These are phyloP conservation scores for Erythrobasidium hasegawianum DNA, from an alignment of 1,284 basidiomycete genomes.

Conservation along the genomic window DNA sequence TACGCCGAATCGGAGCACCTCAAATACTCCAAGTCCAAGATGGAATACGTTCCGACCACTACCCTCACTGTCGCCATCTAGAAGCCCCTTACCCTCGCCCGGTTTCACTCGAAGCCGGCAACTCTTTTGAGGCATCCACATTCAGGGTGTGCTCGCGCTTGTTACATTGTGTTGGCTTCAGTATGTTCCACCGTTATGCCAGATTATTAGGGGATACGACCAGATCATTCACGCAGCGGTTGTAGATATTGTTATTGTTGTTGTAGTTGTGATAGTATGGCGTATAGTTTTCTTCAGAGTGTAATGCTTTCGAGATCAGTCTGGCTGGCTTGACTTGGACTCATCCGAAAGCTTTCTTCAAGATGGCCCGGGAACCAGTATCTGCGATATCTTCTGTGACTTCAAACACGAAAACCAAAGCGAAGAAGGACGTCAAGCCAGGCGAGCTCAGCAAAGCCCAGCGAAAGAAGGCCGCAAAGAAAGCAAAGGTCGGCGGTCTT, in stretches of 20 bases:
- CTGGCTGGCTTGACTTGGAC: background rate
- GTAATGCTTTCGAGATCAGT: background rate
- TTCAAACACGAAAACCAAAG: background rate
- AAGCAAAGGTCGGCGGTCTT: slow-evolving; percentile 22
- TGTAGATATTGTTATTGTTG: background rate
- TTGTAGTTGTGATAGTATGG: background rate
- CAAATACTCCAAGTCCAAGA: too few species aligned
- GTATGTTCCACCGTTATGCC: too few species aligned
- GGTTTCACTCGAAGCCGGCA: too few species aligned
- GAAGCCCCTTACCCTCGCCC: too few species aligned
- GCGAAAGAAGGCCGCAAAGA: slow-evolving; percentile 30
- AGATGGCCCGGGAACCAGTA: background rate
- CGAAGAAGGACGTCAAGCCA: background rate
- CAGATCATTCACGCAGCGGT: too few species aligned
- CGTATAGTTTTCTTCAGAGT: background rate
- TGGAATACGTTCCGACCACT: too few species aligned
- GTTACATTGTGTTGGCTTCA: too few species aligned
- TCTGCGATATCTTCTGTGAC: background rate
- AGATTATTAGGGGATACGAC: too few species aligned
- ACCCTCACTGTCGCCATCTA: too few species aligned
- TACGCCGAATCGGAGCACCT: too few species aligned
- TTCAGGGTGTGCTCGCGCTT: too few species aligned
- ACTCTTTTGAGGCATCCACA: too few species aligned
- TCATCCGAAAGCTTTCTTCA: background rate
- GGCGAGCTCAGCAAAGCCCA: slow-evolving; percentile 2